Base-by-base conservation (phyloP, 345 rosid species). In the Salix purpurea region DNA sequence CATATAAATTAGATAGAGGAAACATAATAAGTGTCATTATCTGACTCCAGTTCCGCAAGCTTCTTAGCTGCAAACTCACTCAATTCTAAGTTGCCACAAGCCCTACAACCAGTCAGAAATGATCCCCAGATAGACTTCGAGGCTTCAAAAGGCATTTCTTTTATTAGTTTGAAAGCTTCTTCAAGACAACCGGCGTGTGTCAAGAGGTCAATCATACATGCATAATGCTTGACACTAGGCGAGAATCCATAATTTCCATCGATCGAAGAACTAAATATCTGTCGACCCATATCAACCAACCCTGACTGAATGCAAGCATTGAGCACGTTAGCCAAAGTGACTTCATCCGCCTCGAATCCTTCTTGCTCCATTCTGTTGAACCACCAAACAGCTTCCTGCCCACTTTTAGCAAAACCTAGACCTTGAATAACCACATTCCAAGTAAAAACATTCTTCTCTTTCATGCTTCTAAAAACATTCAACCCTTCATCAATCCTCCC, bases 361-460 rank as follows among this genome's bases (percentile, higher is more conserved):
- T 79, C 88, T 71, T 78, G 81, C 70, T 81, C 78, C 90, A 88
- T 90, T 71, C 77, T 76, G 75, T 69, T 18, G 70, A 90, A 87
- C 83, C 84, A 84, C 56, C 58, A 42, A 77, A 90, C 80, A 3
- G 89, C 91, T 64, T 83, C 89, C 69, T 82, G 76, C n/a, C 85
- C 88, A 10, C 83, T 76, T 70, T 80, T 83, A 37, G 85, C 83
- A 58, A 83, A 83, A 80, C 85, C 90, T 56, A 88, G 81, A 21
- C 93, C 89, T 34, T 81, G 82, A 54, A 88, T 85, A 50, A 84
- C 77, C 0, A 84, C 81, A 87, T 90, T 90, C 91, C 91, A 88
- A 0, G 89, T 75, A 68, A 67, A 81, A 42, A 73, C 74, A 40
- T 86, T 90, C 81, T 78, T 90, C 73, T 83, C 78, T 71, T 87